A percentile compares a stretch with the other conserved stretches of the same genome.
Conservation (phyloP, 2,329 filamentous ascomycete species). For the Botrytis squamosa region DNA sequence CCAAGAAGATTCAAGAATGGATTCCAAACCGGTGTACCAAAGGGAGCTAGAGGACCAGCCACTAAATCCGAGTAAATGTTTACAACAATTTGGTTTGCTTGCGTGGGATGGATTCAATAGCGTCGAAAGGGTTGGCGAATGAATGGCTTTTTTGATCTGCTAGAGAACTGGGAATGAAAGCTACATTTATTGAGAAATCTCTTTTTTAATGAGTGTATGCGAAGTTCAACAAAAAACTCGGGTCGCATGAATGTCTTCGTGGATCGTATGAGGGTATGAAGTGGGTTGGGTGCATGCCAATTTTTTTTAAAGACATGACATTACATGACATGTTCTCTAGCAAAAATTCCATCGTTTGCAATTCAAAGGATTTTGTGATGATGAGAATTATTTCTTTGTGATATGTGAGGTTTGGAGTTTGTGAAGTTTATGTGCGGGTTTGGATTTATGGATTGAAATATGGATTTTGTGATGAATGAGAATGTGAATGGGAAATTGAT, state of each 20-base stretch:
- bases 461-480: background rate
- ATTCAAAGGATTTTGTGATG: conserved; percentile 11
- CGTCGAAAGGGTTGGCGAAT: conserved; percentile 31
- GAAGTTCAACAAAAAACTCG: background rate
- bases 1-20: conserved; percentile 95
- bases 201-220: conserved; percentile 18
- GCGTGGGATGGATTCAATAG: conserved; percentile 38
- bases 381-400: background rate
- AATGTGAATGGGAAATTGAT: background rate
- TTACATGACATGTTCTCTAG: conserved; percentile 35
- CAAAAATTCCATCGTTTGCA: conserved; percentile 38
- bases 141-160: conserved; percentile 21
- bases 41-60: conserved; percentile 70
- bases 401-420: background rate
- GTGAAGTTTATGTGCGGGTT: background rate
- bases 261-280: conserved; percentile 8
- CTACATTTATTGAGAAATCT: conserved; percentile 10
- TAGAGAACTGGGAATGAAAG: conserved; percentile 17
- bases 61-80: conserved; percentile 38
- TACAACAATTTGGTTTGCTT: conserved; percentile 30
- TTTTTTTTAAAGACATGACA: conserved; percentile 16
- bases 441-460: too few species aligned
- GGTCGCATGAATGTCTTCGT: conserved; percentile 12
- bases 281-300: conserved; percentile 6
- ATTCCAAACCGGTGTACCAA: conserved; percentile 88